Base-by-base conservation (phyloP, 495 filamentous ascomycete genomes). In the Daldinia grandis region DNA sequence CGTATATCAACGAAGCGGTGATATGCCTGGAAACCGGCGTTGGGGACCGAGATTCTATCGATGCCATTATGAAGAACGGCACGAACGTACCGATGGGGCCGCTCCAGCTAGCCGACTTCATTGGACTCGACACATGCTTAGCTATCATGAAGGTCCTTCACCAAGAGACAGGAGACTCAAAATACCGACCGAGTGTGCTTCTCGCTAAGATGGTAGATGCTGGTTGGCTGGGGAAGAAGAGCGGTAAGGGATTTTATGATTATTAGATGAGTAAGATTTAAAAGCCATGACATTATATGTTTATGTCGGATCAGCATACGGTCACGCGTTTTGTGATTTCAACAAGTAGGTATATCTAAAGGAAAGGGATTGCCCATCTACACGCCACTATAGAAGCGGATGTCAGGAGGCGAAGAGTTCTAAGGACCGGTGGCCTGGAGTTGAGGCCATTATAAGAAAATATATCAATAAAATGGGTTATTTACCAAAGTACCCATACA, bases 41-140 rank as follows among this genome's bases (percentile, higher is more conserved):
- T 2, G 95, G 96, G 15, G 82, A 83, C 60, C 90, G 91, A 61
- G 93, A 98, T 63, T 90, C 94, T 69, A 98, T 99, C 64, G 95
- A 99, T 77, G 90, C 84, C 65, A 98, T 97, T 73, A 99, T 99
- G 95, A 98, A 97, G 87, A 97, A 97, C 69, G 95, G 95, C 31
- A 98, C 95, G 17, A 97, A 97, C 79, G 95, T 98, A 53, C 95
- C 96, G 8, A 99, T 99, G 95, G 95, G 95, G 2, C 95, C 95
- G 17, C 81, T 99, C 68, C 89, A 92, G 73, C 80, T 99, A 76
- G 95, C 95, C 6, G 95, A 99, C 79, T 98, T 99, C 77, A 98
- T 99, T 70, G 95, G 95, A 12, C 85, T 99, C 21, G 95, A 99
- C 78, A 99, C 95, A 0, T 99, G 95, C 76, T 81, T 98, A 58